Evolutionary conservation across 2,329 filamentous ascomycete species (phyloP), one percentile per base, ranked within the genome.

Genomic region (Botryotinia globosa): DNA sequence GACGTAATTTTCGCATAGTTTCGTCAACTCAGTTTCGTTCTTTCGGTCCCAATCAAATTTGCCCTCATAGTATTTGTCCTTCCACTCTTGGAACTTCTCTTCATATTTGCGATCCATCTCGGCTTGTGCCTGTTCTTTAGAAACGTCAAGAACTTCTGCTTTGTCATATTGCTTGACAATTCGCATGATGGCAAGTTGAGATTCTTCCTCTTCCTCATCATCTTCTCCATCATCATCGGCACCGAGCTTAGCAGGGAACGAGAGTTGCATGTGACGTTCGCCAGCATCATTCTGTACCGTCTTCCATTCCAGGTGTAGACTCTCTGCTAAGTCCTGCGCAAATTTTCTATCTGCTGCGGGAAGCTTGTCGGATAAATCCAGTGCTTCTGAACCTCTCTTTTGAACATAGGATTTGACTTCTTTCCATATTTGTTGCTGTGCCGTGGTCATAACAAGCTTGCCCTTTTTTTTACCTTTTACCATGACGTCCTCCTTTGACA

Each of bases 1-100:
- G 10, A 99, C 94, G 79, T 99, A 99, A 83, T 98, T 99, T 82
- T 98, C 94, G 39, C 93, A 92, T 74, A 99, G 85, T 76, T 92
- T 91, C 71, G 86, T 90, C 80, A 98, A 86, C 81, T 97, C 94
- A 58, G 89, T 89, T 76, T 95, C 91, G 78, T 93, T 91, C 65
- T 94, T 91, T 18, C 92, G 85, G 25, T 91, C 89, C 94, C 95
- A 99, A 70, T 92, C 92, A 77, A 98, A 98, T 81, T 98, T 99
- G 72, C 90, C 89, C 75, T 88, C 85, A 83, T 99, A 99, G 83
- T 99, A 97, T 74, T 92, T 91, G 81, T 97, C 91, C 84, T 98
- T 99, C 96, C 96, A 99, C 72, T 90, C 88, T 74, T 90, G 85
- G 80, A 98, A 98, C 80, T 97, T 97, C 77, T 92, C 85, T 78